A percentile compares a stretch with the other conserved stretches of the same genome.
phyloP scores from a whole-genome alignment of 805 yeast genomes.

The Debaryomyces maramus region DNA sequence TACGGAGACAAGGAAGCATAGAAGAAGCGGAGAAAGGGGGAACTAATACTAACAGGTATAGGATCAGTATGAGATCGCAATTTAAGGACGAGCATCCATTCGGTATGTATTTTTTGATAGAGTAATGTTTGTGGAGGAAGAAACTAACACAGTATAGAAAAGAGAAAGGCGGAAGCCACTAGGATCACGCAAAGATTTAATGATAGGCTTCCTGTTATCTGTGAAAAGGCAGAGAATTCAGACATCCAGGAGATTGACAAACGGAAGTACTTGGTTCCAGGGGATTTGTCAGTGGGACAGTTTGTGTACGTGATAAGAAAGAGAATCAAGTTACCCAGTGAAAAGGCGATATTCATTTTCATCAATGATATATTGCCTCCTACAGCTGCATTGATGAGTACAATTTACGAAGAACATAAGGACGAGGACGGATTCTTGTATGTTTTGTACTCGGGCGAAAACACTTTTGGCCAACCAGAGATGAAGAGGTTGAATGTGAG shows the following conservation, averaged over 20 bases:
- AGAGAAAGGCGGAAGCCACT: slow-evolving; percentile 92
- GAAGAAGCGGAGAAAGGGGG: no score
- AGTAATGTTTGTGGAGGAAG: not conserved
- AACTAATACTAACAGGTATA: slow-evolving; percentile 1
- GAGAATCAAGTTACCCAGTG: slow-evolving; percentile 92
- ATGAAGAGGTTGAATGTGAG: slow-evolving; percentile 1
- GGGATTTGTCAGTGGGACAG: slow-evolving; percentile 95
- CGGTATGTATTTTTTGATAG: slow-evolving; percentile 50
- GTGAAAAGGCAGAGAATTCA: slow-evolving; percentile 95
- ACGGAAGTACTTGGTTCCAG: slow-evolving; percentile 94
- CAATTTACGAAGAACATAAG: slow-evolving; percentile 93
- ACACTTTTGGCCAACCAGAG: slow-evolving; percentile 76
- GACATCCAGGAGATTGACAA: slow-evolving; percentile 96
- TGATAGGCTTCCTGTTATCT: slow-evolving; percentile 94
- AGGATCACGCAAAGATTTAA: slow-evolving; percentile 85
- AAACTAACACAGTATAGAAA: slow-evolving; percentile 46
- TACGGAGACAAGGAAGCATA: no score
- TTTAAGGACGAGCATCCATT: slow-evolving; percentile 95
- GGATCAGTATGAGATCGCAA: slow-evolving; percentile 72
- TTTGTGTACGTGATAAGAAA: slow-evolving; percentile 97
- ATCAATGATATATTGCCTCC: slow-evolving; percentile 97
- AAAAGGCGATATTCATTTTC: slow-evolving; percentile 96
- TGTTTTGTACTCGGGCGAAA: slow-evolving; percentile 95
- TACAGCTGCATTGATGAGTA: slow-evolving; percentile 94
- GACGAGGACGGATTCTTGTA: slow-evolving; percentile 97